Evolutionary conservation across 352 stramenopile genomes (phyloP), one percentile per base, ranked within the genome.

Genomic region (Pythium sukuiense): DNA sequence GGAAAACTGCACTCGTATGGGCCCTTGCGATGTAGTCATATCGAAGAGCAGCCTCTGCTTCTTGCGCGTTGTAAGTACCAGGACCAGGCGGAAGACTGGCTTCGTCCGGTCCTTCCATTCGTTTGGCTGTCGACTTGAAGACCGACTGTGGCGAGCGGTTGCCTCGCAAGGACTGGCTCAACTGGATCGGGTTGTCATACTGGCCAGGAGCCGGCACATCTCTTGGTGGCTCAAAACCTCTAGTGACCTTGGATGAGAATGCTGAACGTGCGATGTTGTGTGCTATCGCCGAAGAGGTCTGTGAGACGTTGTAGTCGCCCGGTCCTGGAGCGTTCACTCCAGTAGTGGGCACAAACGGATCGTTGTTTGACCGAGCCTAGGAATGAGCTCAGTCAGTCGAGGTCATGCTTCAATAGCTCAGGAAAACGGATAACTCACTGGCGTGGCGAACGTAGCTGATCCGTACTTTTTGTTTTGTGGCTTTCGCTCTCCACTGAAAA

Each of bases 51-150:
- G 59, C 73, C 55, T 93, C 85, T 13, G 82, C 85, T 53, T 85
- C 76, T 59, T 88, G 79, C 11, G 82, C 71, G 33, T 88, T 85
- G 68, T 93, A 93, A 1, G 81, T 77, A 24, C 85, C 85, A 37
- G 85, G 82, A 0, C 85, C 85, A 12, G 80, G 74, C 0, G 73
- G 77, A 24, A 72, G 71, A 14, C 60, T 78, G 16, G 68, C 63
- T 50, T 73, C 61, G 3, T 67, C 59, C 3, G 64, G 69, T 8
- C 68, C 75, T 7, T 77, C 72, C 16, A 93, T 55, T 0, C 85
- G 83, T 35, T 76, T 83, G 12, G 86, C 82, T 6, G 65, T 80
- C 9, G 85, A 93, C 67, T 83, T 82, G 69, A 93, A 93, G 12
- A 85, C 69, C 2, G 82, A 84, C 30, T 88, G 77, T 13, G 75